phyloP scores from a whole-genome alignment of 2,329 filamentous ascomycete species.

The Podosphaera fusca region DNA sequence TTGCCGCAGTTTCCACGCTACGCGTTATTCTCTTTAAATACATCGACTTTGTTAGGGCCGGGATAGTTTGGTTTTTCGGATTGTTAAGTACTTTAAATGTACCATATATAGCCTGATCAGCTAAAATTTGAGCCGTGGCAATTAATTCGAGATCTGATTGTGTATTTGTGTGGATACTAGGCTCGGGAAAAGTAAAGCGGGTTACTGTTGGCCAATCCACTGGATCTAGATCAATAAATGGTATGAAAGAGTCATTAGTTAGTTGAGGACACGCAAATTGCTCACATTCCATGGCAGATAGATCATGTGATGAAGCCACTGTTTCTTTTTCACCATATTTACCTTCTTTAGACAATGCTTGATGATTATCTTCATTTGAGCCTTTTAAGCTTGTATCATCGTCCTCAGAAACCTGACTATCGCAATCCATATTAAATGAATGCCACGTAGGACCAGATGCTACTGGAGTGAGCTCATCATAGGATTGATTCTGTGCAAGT shows the following conservation, averaged over 20 bases:
- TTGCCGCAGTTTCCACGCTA: slow-evolving; percentile 23
- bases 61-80: slow-evolving; percentile 1
- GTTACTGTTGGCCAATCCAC: slow-evolving; percentile 23
- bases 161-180: slow-evolving; percentile 14
- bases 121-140: slow-evolving; percentile 45
- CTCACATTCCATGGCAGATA: slow-evolving; percentile 12
- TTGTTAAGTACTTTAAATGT: slow-evolving; percentile 15
- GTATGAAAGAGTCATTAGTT: slow-evolving; percentile 10
- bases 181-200: slow-evolving; percentile 37
- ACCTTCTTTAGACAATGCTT: too few species aligned
- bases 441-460: slow-evolving; percentile 8
- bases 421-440: slow-evolving; percentile 13
- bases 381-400: slow-evolving; percentile 23
- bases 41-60: slow-evolving; percentile 3
- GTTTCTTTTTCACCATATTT: slow-evolving; percentile 3
- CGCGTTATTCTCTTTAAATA: slow-evolving; percentile 17
- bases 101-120: slow-evolving; percentile 41
- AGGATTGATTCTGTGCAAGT: slow-evolving; percentile 23
- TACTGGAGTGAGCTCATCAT: slow-evolving; percentile 3
- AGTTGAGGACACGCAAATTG: slow-evolving; percentile 10
- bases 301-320: slow-evolving; percentile 14
- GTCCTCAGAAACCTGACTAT: slow-evolving; percentile 29
- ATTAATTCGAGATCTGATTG: slow-evolving; percentile 35
- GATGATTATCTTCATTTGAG: background rate
- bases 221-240: slow-evolving; percentile 14